These are phyloP conservation scores for Russula griseocarnosa DNA, from an alignment of 768 basidiomycete species.

Conservation along the genomic window DNA sequence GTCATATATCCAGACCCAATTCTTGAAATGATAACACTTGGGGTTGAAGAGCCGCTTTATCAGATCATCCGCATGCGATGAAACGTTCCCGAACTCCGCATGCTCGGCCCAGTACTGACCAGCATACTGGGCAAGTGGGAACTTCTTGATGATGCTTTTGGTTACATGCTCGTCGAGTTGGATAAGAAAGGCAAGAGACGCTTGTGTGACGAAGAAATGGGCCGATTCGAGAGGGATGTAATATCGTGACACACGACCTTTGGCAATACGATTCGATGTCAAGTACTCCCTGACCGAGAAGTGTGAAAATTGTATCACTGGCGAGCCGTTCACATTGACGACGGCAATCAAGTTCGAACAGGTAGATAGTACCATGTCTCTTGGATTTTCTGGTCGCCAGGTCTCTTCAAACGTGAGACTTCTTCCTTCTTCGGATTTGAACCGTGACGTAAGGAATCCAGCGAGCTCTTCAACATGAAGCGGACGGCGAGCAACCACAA, in stretches of 20 bases:
- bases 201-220: background rate
- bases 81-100: background rate
- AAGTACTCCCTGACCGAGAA: slow-evolving; percentile 5
- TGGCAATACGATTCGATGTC: background rate
- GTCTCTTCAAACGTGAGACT: background rate
- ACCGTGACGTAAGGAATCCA: background rate
- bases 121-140: background rate
- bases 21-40: background rate
- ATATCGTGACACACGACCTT: background rate
- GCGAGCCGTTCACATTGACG: background rate
- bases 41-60: background rate
- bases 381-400: background rate
- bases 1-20: background rate
- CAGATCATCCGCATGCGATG: background rate
- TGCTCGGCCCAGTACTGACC: background rate
- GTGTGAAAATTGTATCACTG: slow-evolving; percentile 5
- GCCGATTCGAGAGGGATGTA: background rate
- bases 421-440: background rate
- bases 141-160: background rate
- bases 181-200: background rate
- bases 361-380: background rate
- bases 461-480: slow-evolving; percentile 1
- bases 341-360: background rate
- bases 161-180: background rate
- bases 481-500: slow-evolving; percentile 1